Base-by-base conservation (phyloP, 2,329 filamentous ascomycete species). In the Colletotrichum sp. region DNA sequence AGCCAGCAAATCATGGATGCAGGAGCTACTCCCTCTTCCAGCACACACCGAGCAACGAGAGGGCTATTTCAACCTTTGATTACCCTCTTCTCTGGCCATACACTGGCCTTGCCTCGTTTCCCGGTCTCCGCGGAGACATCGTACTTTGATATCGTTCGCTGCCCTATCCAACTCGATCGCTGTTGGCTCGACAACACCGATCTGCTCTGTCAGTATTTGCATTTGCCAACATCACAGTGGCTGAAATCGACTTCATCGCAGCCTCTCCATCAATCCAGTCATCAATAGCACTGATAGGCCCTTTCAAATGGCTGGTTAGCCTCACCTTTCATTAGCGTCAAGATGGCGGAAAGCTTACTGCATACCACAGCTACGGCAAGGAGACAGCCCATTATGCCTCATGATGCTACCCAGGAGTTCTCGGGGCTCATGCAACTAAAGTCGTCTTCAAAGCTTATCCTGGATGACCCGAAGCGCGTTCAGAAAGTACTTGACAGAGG, bases 401-500 rank as follows among this genome's bases (percentile, higher is more conserved):
- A 16, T 6, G 59, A 12, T 9, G 16, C n/a, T 13, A 0, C n/a
- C 18, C 2, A 9, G 2, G 49, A 26, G 2, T 44, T n/a, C 0
- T 5, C 39, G 18, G 32, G 32, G 5, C 24, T 52, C 24, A 36
- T 30, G 2, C 1, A 60, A 5, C 3, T 60, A 5, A 28, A 32
- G 18, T 8, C 62, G 39, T 44, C 65, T 0, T 39, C 26, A n/a
- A 73, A 70, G 32, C 30, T 73, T 1, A 39, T 70, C 2, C 16
- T 73, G 44, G 71, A 73, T 24, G 24, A 24, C 8, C 10, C 21
- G 3, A 15, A 12, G 16, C 39, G 30, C 16, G 71, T 73, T 5
- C 7, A 10, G 5, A 69, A 73, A n/a, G 26, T 73, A 0, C 9
- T 36, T 8, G 71, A 73, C 6, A 63, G 66, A 34, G 71, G 71